Percentiles rank a stretch among this genome's conserved stretches.
Conservation (phyloP, 1,284 basidiomycete genomes). For the Naganishia albida region DNA sequence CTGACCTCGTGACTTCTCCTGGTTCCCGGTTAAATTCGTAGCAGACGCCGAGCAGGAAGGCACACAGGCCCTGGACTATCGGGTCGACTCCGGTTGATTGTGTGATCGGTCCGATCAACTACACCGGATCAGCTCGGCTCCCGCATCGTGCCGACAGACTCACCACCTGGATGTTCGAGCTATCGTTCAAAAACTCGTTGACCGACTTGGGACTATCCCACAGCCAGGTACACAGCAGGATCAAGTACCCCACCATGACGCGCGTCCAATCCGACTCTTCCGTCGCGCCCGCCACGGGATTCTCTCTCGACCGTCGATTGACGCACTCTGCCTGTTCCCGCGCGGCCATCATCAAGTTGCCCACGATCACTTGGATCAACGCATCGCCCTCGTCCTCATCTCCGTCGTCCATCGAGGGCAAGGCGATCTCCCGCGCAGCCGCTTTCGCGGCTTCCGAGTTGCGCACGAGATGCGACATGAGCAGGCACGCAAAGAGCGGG, state of each 20-base stretch:
- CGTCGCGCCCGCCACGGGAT: conserved; percentile 31
- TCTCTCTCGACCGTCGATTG: conserved; percentile 50
- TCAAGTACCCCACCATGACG: conserved; percentile 81
- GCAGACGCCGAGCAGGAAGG: conserved; percentile 87
- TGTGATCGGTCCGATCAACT: conserved; percentile 93
- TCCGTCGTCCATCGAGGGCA: conserved; percentile 49
- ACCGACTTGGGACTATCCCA: conserved; percentile 92
- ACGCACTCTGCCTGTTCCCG: conserved; percentile 58
- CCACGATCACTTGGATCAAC: conserved; percentile 61
- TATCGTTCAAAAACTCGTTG: conserved; percentile 80
- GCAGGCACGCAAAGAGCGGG: conserved; percentile 57
- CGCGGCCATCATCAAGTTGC: conserved; percentile 64
- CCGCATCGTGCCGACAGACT: conserved; percentile 49
- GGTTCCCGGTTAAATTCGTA: conserved; percentile 95
- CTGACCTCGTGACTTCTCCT: conserved; percentile 80
- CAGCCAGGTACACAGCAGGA: conserved; percentile 85
- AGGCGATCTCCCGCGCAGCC: conserved; percentile 57
- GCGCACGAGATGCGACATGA: conserved; percentile 59
- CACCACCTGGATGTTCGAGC: conserved; percentile 86
- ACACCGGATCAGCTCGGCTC: conserved; percentile 1
- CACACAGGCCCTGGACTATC: conserved; percentile 84
- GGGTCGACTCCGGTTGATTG: conserved; percentile 83
- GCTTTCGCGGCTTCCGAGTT: conserved; percentile 60
- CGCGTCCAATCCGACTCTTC: conserved; percentile 75
- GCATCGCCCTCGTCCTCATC: conserved; percentile 57